These are phyloP conservation scores for Lodderomyces beijingensis DNA, from an alignment of 1,139 yeast species.

Conservation along the genomic window DNA sequence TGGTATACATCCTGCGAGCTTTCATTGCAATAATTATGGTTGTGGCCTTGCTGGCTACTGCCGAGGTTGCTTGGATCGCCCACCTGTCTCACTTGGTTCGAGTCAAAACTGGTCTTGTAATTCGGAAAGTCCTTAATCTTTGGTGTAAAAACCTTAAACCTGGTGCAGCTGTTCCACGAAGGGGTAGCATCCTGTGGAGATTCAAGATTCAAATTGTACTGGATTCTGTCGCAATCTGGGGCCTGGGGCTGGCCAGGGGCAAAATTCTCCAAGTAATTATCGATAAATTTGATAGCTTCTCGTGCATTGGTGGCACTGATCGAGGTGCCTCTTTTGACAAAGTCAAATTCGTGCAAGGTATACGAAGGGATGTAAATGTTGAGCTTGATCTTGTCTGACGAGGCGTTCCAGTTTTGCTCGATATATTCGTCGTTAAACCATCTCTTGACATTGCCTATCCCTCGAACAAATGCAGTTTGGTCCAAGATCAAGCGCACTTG, in stretches of 20 bases:
- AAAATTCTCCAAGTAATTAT: conserved; percentile 25
- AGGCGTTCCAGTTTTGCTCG: conserved; percentile 17
- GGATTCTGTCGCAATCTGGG: conserved; percentile 14
- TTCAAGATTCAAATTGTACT: conserved; percentile 26
- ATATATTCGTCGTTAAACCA: conserved; percentile 48
- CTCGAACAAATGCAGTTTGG: conserved; percentile 56
- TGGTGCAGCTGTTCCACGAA: conserved; percentile 44
- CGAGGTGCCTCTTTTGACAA: conserved; percentile 49
- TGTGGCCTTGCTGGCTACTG: neutral
- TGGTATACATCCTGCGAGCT: neutral
- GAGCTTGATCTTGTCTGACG: conserved; percentile 20
- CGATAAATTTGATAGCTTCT: conserved; percentile 54
- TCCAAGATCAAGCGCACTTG: conserved; percentile 41
- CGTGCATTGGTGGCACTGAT: conserved; percentile 54
- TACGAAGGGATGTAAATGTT: conserved; percentile 47
- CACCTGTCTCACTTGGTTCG: conserved; percentile 21
- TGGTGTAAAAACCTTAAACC: conserved; percentile 44
- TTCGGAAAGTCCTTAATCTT: conserved; percentile 45
- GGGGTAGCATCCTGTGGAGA: conserved; percentile 43
- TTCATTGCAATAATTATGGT: neutral
- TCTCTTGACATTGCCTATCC: conserved; percentile 54
- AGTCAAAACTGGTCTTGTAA: conserved; percentile 33
- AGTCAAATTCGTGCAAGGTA: conserved; percentile 56
- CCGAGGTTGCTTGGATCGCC: neutral
- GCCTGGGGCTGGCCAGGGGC: neutral